These are phyloP conservation scores for Purpureocillium takamizusanense DNA, from an alignment of 2,329 filamentous ascomycete genomes.

Conservation along the genomic window DNA sequence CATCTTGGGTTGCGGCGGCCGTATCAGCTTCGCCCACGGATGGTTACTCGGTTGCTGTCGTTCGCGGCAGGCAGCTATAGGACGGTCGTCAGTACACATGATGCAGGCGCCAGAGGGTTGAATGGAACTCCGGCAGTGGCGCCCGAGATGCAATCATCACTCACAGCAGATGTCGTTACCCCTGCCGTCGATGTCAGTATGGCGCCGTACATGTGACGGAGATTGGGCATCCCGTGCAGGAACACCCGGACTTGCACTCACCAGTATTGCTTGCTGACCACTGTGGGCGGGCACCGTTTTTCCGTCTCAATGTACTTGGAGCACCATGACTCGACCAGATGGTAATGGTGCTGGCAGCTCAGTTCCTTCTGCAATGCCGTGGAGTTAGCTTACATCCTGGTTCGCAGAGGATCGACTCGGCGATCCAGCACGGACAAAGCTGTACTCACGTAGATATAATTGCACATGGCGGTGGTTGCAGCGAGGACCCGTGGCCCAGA, in stretches of 20 bases:
- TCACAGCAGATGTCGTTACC: conserved; percentile 36
- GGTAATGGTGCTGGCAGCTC: conserved; percentile 42
- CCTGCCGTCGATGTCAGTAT: conserved; percentile 20
- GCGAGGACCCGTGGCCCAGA: too few relatives aligned
- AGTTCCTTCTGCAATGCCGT: conserved; percentile 37
- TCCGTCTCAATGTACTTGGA: conserved; percentile 35
- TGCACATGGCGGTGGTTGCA: conserved; percentile 30
- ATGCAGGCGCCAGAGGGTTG: neutral
- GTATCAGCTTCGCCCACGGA: conserved; percentile 28
- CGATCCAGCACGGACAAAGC: neutral
- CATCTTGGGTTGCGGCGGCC: conserved; percentile 19
- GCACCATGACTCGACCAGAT: conserved; percentile 37
- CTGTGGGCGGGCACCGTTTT: conserved; percentile 30
- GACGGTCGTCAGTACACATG: conserved; percentile 10
- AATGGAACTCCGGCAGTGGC: neutral
- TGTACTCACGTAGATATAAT: conserved; percentile 37
- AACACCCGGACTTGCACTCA: conserved; percentile 15
- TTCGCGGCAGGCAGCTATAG: conserved; percentile 27
- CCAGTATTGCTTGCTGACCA: conserved; percentile 37
- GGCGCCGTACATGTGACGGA: conserved; percentile 2
- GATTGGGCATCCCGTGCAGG: neutral
- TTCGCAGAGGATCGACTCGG: neutral
- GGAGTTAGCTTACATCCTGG: neutral
- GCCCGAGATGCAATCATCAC: conserved; percentile 9
- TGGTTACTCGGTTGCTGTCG: conserved; percentile 27